Conservation (phyloP, 495 filamentous ascomycete genomes). For the Tuber microsphaerosporum region DNA sequence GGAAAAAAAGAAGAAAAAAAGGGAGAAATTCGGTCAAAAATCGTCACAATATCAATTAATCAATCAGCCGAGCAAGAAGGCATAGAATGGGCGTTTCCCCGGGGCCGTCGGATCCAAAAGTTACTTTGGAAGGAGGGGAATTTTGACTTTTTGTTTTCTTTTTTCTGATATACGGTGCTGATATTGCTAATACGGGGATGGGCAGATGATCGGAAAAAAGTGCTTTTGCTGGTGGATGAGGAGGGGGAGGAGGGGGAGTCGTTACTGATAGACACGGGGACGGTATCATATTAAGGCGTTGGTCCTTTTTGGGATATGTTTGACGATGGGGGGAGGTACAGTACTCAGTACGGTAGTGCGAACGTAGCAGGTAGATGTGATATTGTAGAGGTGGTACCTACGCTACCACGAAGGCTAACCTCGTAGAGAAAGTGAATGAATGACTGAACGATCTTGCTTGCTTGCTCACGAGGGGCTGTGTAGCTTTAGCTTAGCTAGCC, state of each 20-base stretch:
- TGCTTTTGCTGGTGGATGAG: neutral
- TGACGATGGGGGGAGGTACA: neutral
- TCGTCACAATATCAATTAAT: neutral
- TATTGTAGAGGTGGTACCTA: neutral
- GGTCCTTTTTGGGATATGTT: slow-evolving; percentile 1
- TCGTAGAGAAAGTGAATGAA: neutral
- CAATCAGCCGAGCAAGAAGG: neutral
- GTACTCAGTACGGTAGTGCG: too few species aligned
- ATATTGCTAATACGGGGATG: neutral
- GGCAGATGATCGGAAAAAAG: neutral
- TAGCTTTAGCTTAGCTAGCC: neutral
- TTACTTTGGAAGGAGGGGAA: neutral
- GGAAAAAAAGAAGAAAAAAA: neutral
- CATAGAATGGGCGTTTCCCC: neutral
- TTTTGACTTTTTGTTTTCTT: neutral
- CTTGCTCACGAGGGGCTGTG: slow-evolving; percentile 1
- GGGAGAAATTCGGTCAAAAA: neutral
- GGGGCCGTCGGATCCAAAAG: neutral
- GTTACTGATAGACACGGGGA: neutral
- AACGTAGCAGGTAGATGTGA: neutral
- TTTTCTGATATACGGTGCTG: neutral
- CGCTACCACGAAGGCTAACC: neutral
- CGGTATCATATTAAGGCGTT: neutral
- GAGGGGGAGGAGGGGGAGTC: neutral
- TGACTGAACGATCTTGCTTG: neutral